Conservation (phyloP, 768 basidiomycete species). For the Phaffia tasmanica region DNA sequence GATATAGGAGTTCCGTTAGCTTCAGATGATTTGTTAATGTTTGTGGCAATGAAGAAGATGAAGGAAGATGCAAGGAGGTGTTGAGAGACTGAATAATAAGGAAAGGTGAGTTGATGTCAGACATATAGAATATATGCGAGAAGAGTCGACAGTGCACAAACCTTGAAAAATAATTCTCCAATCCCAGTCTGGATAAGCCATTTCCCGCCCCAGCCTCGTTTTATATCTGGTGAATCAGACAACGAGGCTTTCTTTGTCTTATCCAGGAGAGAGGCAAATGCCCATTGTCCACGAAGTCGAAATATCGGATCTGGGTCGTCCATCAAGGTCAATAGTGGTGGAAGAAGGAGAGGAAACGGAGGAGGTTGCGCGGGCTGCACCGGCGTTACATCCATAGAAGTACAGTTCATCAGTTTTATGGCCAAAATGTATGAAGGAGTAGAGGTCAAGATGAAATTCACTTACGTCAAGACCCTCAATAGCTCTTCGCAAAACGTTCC, state of each 20-base stretch:
- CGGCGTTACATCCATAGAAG: neutral
- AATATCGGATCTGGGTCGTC: constrained; percentile 3
- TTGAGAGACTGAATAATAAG: constrained; percentile 10
- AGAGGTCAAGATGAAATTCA: neutral
- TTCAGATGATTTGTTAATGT: constrained; percentile 1
- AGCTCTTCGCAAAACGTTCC: constrained; percentile 16
- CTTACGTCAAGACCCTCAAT: constrained; percentile 15
- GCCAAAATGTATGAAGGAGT: neutral
- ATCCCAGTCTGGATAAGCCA: constrained; percentile 23
- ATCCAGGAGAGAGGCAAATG: neutral
- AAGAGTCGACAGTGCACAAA: neutral
- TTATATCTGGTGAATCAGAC: neutral
- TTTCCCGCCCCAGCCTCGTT: constrained; percentile 18
- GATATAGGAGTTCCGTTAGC: constrained; percentile 11
- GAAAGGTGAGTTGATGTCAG: neutral
- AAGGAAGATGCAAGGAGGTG: constrained; percentile 10
- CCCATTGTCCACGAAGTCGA: constrained; percentile 1
- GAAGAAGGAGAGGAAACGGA: constrained; percentile 16
- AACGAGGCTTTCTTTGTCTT: constrained; percentile 1
- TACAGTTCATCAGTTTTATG: neutral
- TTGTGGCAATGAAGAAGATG: neutral
- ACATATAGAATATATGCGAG: neutral
- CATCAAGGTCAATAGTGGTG: constrained; percentile 17
- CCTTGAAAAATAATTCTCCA: constrained; percentile 21
- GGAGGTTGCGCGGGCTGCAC: constrained; percentile 1